Evolutionary conservation across 768 basidiomycete species (phyloP), one percentile per base, ranked within the genome.

Genomic region (Calvatia gigantea): DNA sequence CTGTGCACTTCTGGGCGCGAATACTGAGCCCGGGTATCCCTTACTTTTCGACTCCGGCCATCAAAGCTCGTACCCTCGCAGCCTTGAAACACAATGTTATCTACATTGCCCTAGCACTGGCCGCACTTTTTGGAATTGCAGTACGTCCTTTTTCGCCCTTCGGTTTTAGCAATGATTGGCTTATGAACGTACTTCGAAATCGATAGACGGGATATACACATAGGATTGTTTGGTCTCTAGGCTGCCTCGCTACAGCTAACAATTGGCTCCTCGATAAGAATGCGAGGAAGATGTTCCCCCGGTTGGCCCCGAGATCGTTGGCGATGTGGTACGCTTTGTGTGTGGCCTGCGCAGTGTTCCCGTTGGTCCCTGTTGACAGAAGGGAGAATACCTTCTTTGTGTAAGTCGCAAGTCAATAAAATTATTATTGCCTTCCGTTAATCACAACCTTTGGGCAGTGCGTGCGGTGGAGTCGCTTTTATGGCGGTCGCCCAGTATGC

Each of bases 1-100:
- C 91, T 0, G 77, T 80, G 31, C 91, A 83, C 69, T 93, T 93
- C 67, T 91, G 89, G 89, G 74, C 75, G 29, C 81, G 78, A 51
- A 82, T 84, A 44, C 50, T 75, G 42, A 55, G 67, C 1, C 73
- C 74, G 50, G 63, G 51, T 4, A 38, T 57, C 15, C 55, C 59
- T 17, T 49, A 47, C 39, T 2, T 66, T 9, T n/a, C 45, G 17
- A 32, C 14, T 19, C 47, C 41, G n/a, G 19, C 44, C 23, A 43
- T 46, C 7, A 15, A 28, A 14, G 41, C 11, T 21, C 47, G 47
- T 15, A 41, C 35, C 31, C n/a, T 11, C 25, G 15, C 4, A 21
- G 25, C 35, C 14, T 17, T 61, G 33, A 29, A 43, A 0, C 15
- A 70, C 1, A 67, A 69, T 15, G 64, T 60, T 6, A 31, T 61